A percentile compares a stretch with the other conserved stretches of the same genome.
Conservation (phyloP, 2,329 filamentous ascomycete genomes). For the Beauveria caledonica region DNA sequence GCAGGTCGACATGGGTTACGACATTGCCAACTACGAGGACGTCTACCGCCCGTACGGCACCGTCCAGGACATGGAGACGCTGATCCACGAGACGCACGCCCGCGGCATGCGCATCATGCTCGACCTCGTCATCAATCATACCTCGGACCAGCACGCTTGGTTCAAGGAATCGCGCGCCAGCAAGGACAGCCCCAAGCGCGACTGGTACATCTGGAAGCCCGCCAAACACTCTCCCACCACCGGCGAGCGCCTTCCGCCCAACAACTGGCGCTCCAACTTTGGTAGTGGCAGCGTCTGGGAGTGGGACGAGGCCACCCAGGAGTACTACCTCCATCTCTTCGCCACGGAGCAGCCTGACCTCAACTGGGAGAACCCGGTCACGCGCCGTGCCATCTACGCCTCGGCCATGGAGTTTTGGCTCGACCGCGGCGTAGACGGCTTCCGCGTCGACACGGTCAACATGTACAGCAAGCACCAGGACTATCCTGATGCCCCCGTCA, state of each 20-base stretch:
- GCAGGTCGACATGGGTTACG: slow-evolving; percentile 63
- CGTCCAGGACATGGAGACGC: slow-evolving; percentile 53
- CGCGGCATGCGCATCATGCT: slow-evolving; percentile 64
- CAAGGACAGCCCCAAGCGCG: slow-evolving; percentile 53
- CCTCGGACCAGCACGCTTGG: slow-evolving; percentile 63
- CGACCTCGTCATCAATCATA: slow-evolving; percentile 73
- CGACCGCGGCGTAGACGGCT: slow-evolving; percentile 61
- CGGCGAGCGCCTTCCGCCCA: slow-evolving; percentile 60
- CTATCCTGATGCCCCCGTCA: slow-evolving; percentile 50
- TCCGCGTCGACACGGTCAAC: slow-evolving; percentile 69
- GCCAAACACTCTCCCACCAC: slow-evolving; percentile 40
- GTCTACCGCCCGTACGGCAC: slow-evolving; percentile 60
- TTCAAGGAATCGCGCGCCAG: slow-evolving; percentile 58
- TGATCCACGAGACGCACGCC: slow-evolving; percentile 52
- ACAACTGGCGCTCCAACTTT: slow-evolving; percentile 64
- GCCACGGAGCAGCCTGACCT: slow-evolving; percentile 70
- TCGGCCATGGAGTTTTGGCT: slow-evolving; percentile 74
- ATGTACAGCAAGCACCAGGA: slow-evolving; percentile 57
- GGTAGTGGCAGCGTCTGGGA: slow-evolving; percentile 55
- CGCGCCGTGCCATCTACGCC: slow-evolving; percentile 62
- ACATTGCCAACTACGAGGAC: slow-evolving; percentile 58
- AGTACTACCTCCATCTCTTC: slow-evolving; percentile 74
- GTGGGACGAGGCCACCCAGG: slow-evolving; percentile 62
- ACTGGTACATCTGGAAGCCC: slow-evolving; percentile 59
- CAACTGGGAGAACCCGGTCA: slow-evolving; percentile 71